Conservation (phyloP, 495 filamentous ascomycete genomes). For the Podospora didyma region DNA sequence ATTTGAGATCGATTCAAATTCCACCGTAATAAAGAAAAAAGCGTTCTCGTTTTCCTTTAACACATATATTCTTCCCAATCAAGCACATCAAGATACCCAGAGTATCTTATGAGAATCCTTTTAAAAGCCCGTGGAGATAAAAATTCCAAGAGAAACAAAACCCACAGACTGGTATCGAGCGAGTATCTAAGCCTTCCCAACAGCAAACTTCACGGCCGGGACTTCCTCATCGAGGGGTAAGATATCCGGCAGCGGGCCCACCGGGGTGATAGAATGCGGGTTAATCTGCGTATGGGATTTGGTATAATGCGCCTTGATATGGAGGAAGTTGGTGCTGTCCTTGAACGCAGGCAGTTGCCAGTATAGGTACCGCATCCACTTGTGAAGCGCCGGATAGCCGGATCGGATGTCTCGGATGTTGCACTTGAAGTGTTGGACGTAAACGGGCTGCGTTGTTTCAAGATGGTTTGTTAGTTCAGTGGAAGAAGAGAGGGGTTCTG, state of each 20-base stretch:
- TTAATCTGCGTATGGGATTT: constrained; percentile 56
- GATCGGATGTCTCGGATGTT: constrained; percentile 66
- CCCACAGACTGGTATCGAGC: no score
- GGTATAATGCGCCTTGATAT: constrained; percentile 55
- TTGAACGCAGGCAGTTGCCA: constrained; percentile 67
- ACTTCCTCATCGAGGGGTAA: constrained; percentile 42
- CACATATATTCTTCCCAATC: no score
- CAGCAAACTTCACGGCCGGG: constrained; percentile 19
- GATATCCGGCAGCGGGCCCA: constrained; percentile 63
- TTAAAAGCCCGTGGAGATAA: no score
- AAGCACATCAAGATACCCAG: no score
- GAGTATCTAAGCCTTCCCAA: neutral
- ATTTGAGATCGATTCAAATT: no score
- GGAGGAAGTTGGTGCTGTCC: constrained; percentile 64
- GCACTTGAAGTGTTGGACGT: constrained; percentile 65
- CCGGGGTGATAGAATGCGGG: constrained; percentile 57
- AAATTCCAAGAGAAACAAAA: no score
- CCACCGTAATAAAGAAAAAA: no score
- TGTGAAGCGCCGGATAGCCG: constrained; percentile 65
- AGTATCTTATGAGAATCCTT: no score
- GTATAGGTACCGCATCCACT: constrained; percentile 68
- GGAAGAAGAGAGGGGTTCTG: neutral
- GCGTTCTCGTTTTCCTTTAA: no score
- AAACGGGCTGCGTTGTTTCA: constrained; percentile 46
- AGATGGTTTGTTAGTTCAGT: neutral